Percentiles rank a stretch among this genome's conserved stretches.
These are phyloP conservation scores for Suillus subaureus DNA, from an alignment of 768 basidiomycete species.

Conservation along the genomic window DNA sequence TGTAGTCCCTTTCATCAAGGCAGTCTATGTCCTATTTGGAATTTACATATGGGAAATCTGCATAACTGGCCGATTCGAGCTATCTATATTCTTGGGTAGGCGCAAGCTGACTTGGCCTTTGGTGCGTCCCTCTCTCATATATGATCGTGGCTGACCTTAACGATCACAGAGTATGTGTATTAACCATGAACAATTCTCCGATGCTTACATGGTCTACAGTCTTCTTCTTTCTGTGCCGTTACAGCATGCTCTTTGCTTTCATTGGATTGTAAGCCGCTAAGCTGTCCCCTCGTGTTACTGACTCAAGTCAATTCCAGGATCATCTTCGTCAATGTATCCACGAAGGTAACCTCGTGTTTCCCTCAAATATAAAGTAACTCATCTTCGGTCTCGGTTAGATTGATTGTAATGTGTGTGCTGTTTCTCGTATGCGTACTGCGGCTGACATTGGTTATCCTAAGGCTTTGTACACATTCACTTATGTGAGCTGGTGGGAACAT, in stretches of 20 bases:
- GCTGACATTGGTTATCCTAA: constrained; percentile 24
- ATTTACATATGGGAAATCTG: constrained; percentile 70
- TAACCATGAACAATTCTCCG: not conserved
- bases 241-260: constrained; percentile 69
- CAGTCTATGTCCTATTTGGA: constrained; percentile 66
- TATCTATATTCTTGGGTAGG: constrained; percentile 59
- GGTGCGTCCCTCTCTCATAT: constrained; percentile 41
- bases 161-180: constrained; percentile 7
- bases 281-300: not conserved
- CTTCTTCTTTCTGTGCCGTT: constrained; percentile 71
- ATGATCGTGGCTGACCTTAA: constrained; percentile 1
- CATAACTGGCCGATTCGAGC: constrained; percentile 65
- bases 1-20: constrained; percentile 57
- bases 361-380: constrained; percentile 3
- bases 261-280: constrained; percentile 55
- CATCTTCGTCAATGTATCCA: constrained; percentile 54
- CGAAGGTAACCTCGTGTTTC: constrained; percentile 37
- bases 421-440: not conserved
- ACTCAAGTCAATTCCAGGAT: constrained; percentile 42
- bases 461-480: constrained; percentile 72
- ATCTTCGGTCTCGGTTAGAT: constrained; percentile 38
- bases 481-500: constrained; percentile 39
- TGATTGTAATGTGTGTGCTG: constrained; percentile 54
- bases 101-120: constrained; percentile 70
- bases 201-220: constrained; percentile 34